These are phyloP conservation scores for Scedosporium aurantiacum DNA, from an alignment of 2,329 filamentous ascomycete species.

Conservation along the genomic window DNA sequence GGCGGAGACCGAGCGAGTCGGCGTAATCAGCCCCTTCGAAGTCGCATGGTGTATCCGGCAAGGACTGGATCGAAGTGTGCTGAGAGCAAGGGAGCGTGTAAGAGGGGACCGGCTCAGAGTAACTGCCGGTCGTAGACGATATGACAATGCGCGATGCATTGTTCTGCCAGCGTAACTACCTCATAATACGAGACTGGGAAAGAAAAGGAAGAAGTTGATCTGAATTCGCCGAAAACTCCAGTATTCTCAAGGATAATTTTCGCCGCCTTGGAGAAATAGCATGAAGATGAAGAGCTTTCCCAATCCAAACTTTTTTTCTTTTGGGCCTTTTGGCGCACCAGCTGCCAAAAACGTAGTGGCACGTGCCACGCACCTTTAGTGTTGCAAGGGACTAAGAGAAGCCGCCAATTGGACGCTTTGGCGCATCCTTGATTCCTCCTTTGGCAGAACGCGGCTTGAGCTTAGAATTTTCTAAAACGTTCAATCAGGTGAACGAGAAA, in stretches of 20 bases:
- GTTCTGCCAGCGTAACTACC: slow-evolving; percentile 2
- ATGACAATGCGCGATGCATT: slow-evolving; percentile 34
- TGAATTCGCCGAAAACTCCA: background rate
- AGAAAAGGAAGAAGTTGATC: background rate
- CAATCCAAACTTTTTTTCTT: background rate
- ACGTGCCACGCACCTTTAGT: background rate
- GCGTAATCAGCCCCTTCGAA: background rate
- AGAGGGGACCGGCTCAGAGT: background rate
- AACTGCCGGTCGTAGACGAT: slow-evolving; percentile 23
- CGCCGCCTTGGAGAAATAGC: too few species aligned
- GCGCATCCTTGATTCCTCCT: background rate
- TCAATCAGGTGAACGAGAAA: background rate
- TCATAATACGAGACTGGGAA: background rate
- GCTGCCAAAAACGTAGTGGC: background rate
- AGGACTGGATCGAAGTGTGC: background rate
- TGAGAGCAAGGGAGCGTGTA: background rate
- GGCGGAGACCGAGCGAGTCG: background rate
- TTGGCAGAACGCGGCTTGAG: background rate
- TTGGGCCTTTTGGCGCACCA: too few species aligned
- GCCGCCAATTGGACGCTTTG: background rate
- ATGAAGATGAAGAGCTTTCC: background rate
- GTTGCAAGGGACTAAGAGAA: background rate
- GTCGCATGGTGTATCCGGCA: background rate
- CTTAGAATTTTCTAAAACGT: slow-evolving; percentile 1
- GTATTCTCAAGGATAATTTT: too few species aligned